These are phyloP conservation scores for Botrytis medusae DNA, from an alignment of 2,329 filamentous ascomycete species.

Conservation along the genomic window DNA sequence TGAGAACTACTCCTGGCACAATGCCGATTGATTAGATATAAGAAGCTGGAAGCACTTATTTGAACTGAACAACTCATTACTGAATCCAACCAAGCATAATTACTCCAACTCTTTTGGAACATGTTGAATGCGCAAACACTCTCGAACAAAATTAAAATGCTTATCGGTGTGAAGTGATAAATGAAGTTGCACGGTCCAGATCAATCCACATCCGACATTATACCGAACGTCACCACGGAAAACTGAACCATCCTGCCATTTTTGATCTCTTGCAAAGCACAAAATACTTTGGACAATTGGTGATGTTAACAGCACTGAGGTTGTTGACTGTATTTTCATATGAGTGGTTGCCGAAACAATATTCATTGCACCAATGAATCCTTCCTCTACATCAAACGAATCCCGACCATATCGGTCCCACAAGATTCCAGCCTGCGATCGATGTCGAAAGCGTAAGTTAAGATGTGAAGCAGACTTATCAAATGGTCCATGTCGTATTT, in stretches of 20 bases:
- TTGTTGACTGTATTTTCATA: background rate
- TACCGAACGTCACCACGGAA: background rate
- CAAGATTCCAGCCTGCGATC: slow-evolving; percentile 10
- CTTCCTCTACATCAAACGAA: background rate
- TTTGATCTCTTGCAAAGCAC: background rate
- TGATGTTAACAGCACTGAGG: background rate
- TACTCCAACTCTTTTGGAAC: background rate
- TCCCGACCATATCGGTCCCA: background rate
- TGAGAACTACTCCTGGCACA: slow-evolving; percentile 36
- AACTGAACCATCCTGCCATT: background rate
- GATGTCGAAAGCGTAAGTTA: slow-evolving; percentile 7
- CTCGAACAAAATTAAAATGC: background rate
- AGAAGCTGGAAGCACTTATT: background rate
- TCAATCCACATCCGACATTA: background rate
- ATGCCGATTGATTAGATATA: slow-evolving; percentile 10
- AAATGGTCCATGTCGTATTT: background rate
- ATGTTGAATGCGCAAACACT: background rate
- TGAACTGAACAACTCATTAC: background rate
- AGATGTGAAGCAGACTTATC: slow-evolving; percentile 7
- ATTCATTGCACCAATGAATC: background rate
- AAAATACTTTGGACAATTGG: background rate
- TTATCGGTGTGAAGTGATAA: background rate
- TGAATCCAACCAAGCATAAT: background rate
- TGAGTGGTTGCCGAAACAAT: background rate
- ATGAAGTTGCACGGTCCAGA: background rate